Conservation (phyloP, 768 basidiomycete genomes). For the Naganishia kalamii region DNA sequence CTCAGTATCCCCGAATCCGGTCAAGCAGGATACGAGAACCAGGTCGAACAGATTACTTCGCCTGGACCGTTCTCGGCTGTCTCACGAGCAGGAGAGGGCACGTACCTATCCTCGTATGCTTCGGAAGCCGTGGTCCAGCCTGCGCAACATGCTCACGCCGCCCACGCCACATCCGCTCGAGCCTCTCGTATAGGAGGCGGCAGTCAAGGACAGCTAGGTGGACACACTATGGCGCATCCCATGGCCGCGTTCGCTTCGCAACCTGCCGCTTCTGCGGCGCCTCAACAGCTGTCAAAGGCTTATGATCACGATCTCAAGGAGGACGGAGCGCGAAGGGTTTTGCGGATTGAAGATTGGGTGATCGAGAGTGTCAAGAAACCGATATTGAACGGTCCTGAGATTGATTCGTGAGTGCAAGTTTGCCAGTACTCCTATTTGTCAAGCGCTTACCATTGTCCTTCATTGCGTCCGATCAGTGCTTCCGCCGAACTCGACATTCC, state of each 20-base stretch:
- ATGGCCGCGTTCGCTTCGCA: conserved; percentile 1
- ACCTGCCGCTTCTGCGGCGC: neutral
- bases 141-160: conserved; percentile 3
- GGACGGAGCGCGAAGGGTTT: conserved; percentile 17
- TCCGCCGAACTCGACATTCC: conserved; percentile 58
- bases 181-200: neutral
- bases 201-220: neutral
- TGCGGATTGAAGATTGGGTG: conserved; percentile 47
- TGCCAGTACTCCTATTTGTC: neutral
- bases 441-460: conserved; percentile 56
- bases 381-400: conserved; percentile 57
- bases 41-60: neutral
- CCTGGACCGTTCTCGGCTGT: conserved; percentile 9
- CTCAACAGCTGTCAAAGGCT: neutral
- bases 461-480: conserved; percentile 30
- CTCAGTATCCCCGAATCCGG: neutral
- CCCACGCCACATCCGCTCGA: conserved; percentile 1
- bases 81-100: conserved; percentile 9
- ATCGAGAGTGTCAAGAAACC: conserved; percentile 43
- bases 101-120: conserved; percentile 1
- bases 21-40: neutral
- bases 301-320: conserved; percentile 21
- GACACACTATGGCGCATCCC: neutral
- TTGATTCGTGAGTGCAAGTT: conserved; percentile 51
- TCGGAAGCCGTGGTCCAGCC: conserved; percentile 13